Evolutionary conservation across 108 stramenopile species (phyloP).

Genomic region (Cyclostephanos invisitatus): DNA sequence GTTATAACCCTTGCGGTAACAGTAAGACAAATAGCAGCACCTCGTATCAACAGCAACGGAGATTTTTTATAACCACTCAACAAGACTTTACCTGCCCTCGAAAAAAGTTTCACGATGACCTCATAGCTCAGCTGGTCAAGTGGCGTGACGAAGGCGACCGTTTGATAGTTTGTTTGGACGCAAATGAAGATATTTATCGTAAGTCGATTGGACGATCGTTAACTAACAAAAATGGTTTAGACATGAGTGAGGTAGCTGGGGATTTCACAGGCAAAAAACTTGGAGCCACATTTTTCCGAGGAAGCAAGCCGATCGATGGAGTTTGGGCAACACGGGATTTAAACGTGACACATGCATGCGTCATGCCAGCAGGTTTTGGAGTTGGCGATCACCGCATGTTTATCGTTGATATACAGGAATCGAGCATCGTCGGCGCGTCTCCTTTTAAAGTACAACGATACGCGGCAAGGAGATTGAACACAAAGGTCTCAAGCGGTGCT

Average conservation of each 20-base stretch:
- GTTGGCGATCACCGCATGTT: neutral
- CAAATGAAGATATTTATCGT: too few relatives aligned
- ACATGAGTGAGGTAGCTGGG: too few relatives aligned
- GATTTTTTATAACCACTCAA: neutral
- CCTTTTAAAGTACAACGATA: neutral
- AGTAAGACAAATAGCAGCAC: neutral
- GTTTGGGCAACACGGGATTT: conserved; percentile 10
- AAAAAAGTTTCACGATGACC: neutral
- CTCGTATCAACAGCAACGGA: neutral
- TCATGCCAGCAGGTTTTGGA: conserved; percentile 14
- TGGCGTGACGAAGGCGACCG: too few relatives aligned
- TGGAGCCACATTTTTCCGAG: conserved; percentile 16
- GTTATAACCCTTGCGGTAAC: neutral
- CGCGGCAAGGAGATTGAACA: neutral
- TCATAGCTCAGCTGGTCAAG: too few relatives aligned
- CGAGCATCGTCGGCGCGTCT: neutral
- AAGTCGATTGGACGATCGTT: neutral
- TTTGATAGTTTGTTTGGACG: too few relatives aligned
- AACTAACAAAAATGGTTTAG: too few relatives aligned
- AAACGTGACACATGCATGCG: neutral
- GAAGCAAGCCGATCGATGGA: conserved; percentile 6
- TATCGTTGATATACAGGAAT: too few relatives aligned
- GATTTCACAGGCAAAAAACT: neutral
- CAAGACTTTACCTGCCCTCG: neutral
- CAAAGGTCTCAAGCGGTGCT: neutral